Evolutionary conservation across 2,329 filamentous ascomycete species (phyloP).

Genomic region (Penicillium sp.): DNA sequence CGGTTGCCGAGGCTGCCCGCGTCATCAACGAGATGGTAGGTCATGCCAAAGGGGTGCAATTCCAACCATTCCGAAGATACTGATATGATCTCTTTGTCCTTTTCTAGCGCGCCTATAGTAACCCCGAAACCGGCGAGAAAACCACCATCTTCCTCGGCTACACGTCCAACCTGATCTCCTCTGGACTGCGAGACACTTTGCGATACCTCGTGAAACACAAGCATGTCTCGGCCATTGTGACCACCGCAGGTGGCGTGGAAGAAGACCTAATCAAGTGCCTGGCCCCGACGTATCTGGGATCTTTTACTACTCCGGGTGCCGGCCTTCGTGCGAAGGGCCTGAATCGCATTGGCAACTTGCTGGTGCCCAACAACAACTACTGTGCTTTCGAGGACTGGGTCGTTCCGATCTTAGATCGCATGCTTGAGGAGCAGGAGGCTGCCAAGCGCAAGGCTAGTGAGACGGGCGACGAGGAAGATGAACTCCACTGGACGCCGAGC

Average conservation of each 20-base stretch:
- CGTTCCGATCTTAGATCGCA: conserved; percentile 88
- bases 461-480: conserved; percentile 58
- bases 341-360: conserved; percentile 93
- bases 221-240: conserved; percentile 91
- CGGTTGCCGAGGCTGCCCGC: conserved; percentile 81
- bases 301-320: conserved; percentile 77
- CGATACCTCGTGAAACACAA: conserved; percentile 92
- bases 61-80: not conserved
- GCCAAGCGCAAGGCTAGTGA: conserved; percentile 61
- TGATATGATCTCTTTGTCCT: conserved; percentile 18
- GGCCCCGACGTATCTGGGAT: conserved; percentile 87
- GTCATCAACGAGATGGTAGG: conserved; percentile 97
- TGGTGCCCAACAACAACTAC: conserved; percentile 97
- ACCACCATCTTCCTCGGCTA: conserved; percentile 98
- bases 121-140: conserved; percentile 75
- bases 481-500: conserved; percentile 89
- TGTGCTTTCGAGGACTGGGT: conserved; percentile 98
- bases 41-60: not conserved
- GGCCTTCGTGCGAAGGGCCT: conserved; percentile 81
- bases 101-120: conserved; percentile 74
- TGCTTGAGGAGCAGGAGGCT: conserved; percentile 91
- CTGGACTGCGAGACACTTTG: conserved; percentile 86
- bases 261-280: conserved; percentile 99
- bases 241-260: conserved; percentile 92
- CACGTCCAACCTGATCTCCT: conserved; percentile 97